phyloP scores from a whole-genome alignment of 148 eudicot genomes.

The Camellia granthamiana region DNA sequence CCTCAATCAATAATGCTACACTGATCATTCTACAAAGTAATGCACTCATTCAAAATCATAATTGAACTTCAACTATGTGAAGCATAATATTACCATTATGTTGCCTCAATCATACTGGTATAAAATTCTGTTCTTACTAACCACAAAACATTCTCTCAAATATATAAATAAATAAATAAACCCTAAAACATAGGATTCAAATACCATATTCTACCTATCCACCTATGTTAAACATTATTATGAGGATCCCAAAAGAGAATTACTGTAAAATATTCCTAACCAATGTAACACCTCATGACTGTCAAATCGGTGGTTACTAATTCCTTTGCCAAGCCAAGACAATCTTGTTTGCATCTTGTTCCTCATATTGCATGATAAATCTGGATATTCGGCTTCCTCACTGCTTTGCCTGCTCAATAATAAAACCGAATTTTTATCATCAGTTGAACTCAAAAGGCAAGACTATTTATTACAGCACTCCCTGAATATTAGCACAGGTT shows the following conservation, averaged over 20 bases:
- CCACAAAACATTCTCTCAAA: background rate
- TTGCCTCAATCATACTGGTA: background rate
- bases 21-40: too few species aligned
- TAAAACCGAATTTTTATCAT: background rate
- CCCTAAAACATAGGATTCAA: background rate
- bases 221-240: background rate
- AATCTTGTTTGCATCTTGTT: background rate
- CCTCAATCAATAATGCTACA: too few species aligned
- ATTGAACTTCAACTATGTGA: background rate
- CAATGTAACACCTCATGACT: background rate
- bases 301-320: background rate
- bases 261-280: background rate
- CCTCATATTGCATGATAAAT: background rate
- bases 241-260: background rate
- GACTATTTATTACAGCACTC: background rate
- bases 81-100: background rate
- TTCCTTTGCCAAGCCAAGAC: background rate
- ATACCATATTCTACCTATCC: background rate
- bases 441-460: background rate
- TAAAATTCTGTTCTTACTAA: background rate
- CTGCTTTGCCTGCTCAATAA: slow-evolving; percentile 13
- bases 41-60: too few species aligned
- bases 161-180: background rate
- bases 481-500: background rate
- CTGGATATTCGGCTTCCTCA: background rate